These are phyloP conservation scores for Coniochaeta sp. DNA, from an alignment of 2,329 filamentous ascomycete species.

Conservation along the genomic window DNA sequence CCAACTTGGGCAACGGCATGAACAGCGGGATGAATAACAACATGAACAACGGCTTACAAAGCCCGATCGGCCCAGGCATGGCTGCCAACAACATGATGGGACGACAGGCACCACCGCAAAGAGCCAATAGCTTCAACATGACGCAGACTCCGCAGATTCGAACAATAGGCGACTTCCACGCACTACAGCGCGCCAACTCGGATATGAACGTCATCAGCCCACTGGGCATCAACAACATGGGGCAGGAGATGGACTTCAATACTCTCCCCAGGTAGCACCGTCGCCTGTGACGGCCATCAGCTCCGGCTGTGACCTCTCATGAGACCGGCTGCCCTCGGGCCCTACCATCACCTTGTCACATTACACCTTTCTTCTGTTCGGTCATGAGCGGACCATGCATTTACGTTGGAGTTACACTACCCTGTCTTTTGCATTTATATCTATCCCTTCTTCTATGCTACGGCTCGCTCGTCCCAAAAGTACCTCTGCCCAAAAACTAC, in stretches of 20 bases:
- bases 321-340: not conserved
- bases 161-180: slow-evolving; percentile 43
- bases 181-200: slow-evolving; percentile 36
- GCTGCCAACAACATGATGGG: slow-evolving; percentile 20
- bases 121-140: slow-evolving; percentile 32
- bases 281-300: not conserved
- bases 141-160: slow-evolving; percentile 28
- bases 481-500: not conserved
- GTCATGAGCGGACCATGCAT: slow-evolving; percentile 2
- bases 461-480: not conserved
- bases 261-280: slow-evolving; percentile 23
- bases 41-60: slow-evolving; percentile 15
- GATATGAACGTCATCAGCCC: slow-evolving; percentile 28
- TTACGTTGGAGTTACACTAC: not conserved
- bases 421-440: not conserved
- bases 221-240: slow-evolving; percentile 24
- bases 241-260: slow-evolving; percentile 32
- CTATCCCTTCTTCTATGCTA: too few species aligned
- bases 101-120: slow-evolving; percentile 27
- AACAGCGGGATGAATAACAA: slow-evolving; percentile 14
- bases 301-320: not conserved
- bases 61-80: slow-evolving; percentile 9
- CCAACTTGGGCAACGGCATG: slow-evolving; percentile 9
- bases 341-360: not conserved
- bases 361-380: not conserved